Percentiles rank a stretch among this genome's conserved stretches.
phyloP scores from a whole-genome alignment of 2,329 filamentous ascomycete genomes.

The Colletotrichum cuscutae region DNA sequence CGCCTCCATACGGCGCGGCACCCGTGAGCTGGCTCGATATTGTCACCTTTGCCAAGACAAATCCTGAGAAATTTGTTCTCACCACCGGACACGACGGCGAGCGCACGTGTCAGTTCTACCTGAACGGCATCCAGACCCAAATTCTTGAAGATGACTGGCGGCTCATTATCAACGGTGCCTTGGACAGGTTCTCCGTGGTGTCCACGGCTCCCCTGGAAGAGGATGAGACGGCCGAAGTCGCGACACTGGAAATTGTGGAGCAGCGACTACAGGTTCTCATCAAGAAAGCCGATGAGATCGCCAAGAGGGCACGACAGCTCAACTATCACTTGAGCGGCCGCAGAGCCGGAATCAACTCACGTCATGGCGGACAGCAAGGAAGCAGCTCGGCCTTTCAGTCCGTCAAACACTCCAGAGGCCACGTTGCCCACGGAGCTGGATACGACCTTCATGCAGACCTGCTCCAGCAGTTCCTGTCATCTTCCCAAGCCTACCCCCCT shows the following conservation, averaged over 20 bases:
- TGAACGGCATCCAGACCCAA: slow-evolving; percentile 84
- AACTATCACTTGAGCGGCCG: slow-evolving; percentile 83
- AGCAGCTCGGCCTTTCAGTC: slow-evolving; percentile 50
- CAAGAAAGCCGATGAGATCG: slow-evolving; percentile 81
- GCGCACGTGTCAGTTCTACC: slow-evolving; percentile 82
- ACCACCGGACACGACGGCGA: slow-evolving; percentile 74
- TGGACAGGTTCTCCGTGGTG: slow-evolving; percentile 78
- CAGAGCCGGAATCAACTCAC: slow-evolving; percentile 75
- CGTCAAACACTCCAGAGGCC: slow-evolving; percentile 42
- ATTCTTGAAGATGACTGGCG: slow-evolving; percentile 91
- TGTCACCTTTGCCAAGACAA: slow-evolving; percentile 83
- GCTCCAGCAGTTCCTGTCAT: slow-evolving; percentile 61
- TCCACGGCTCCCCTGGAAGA: slow-evolving; percentile 84
- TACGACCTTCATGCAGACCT: slow-evolving; percentile 66
- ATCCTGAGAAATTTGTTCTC: slow-evolving; percentile 81
- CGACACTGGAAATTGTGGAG: slow-evolving; percentile 85
- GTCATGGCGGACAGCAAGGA: slow-evolving; percentile 58
- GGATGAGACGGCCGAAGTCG: slow-evolving; percentile 87
- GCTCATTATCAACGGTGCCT: slow-evolving; percentile 82
- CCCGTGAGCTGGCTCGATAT: slow-evolving; percentile 85
- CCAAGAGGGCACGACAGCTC: slow-evolving; percentile 73
- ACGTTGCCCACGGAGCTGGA: slow-evolving; percentile 41
- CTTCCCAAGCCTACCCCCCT: slow-evolving; percentile 36
- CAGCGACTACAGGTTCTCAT: slow-evolving; percentile 80
- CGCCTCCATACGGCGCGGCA: slow-evolving; percentile 64